phyloP scores from a whole-genome alignment of 1,139 yeast species.

The Candida tropicalis region DNA sequence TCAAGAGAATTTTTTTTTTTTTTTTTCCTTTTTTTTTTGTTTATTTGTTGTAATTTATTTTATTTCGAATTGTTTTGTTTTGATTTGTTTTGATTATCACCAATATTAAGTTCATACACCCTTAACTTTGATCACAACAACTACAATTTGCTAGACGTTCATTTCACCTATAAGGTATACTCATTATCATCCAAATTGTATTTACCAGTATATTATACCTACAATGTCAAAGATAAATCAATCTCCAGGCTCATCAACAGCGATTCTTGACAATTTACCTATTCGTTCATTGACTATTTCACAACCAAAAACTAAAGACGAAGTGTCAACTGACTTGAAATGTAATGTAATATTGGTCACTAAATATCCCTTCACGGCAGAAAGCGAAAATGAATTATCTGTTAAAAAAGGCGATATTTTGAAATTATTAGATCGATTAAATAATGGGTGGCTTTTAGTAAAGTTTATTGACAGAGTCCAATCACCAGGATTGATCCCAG shows the following conservation, averaged over 20 bases:
- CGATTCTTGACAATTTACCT: conserved; percentile 4
- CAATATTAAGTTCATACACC: too few species aligned
- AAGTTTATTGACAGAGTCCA: conserved; percentile 41
- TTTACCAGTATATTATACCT: too few species aligned
- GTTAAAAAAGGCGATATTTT: conserved; percentile 43
- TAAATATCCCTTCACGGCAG: conserved; percentile 39
- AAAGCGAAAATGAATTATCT: conserved; percentile 34
- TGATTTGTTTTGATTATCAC: too few species aligned
- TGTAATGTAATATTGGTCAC: conserved; percentile 42
- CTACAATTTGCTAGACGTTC: too few species aligned
- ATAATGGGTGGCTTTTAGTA: conserved; percentile 48
- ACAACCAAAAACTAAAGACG: conserved; percentile 12
- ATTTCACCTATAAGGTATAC: too few species aligned
- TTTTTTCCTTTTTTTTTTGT: too few species aligned
- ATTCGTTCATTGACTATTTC: conserved; percentile 16
- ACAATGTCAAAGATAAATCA: conserved; percentile 4
- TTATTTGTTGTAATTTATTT: too few species aligned
- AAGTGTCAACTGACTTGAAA: conserved; percentile 16
- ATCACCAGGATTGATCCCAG: conserved; percentile 45
- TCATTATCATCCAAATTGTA: too few species aligned
- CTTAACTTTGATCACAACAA: too few species aligned
- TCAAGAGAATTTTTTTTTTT: too few species aligned
- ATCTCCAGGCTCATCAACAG: neutral
- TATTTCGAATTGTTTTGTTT: too few species aligned
- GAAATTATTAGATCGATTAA: conserved; percentile 40